A percentile compares a stretch with the other conserved stretches of the same genome.
phyloP scores from a whole-genome alignment of 805 yeast species.

The Ogataea trehaloabstinens region DNA sequence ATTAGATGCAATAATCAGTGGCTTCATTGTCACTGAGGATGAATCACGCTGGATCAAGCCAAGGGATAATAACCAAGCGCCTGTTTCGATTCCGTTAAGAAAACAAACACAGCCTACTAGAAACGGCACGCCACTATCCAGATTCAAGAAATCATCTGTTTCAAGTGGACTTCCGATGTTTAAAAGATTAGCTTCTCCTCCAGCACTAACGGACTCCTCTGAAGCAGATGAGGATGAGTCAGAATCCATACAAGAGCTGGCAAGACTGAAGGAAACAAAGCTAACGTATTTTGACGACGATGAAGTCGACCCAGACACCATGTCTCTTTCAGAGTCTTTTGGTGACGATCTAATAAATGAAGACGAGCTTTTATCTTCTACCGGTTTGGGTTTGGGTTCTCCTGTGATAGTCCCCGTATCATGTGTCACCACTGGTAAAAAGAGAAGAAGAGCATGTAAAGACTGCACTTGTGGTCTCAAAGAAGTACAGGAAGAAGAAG shows the following conservation, averaged over 20 bases:
- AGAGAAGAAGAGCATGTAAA: slow-evolving; percentile 91
- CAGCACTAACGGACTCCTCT: slow-evolving; percentile 45
- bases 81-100: slow-evolving; percentile 22
- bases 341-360: slow-evolving; percentile 55
- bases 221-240: slow-evolving; percentile 41
- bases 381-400: slow-evolving; percentile 26
- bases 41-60: slow-evolving; percentile 58
- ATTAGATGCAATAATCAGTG: slow-evolving; percentile 64
- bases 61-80: slow-evolving; percentile 15
- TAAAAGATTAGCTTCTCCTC: slow-evolving; percentile 31
- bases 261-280: slow-evolving; percentile 44
- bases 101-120: background rate
- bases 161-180: slow-evolving; percentile 25
- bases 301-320: slow-evolving; percentile 20
- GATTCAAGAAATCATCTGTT: slow-evolving; percentile 10
- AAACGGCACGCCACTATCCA: background rate
- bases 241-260: slow-evolving; percentile 38
- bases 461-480: slow-evolving; percentile 97
- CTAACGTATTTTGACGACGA: slow-evolving; percentile 52
- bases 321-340: slow-evolving; percentile 22
- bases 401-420: slow-evolving; percentile 55
- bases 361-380: slow-evolving; percentile 44
- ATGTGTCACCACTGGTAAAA: slow-evolving; percentile 48
- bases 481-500: slow-evolving; percentile 77
- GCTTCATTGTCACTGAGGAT: slow-evolving; percentile 47